Percentiles rank a stretch among this genome's conserved stretches.
Conservation (phyloP, 495 filamentous ascomycete species). For the Xylaria castorea region DNA sequence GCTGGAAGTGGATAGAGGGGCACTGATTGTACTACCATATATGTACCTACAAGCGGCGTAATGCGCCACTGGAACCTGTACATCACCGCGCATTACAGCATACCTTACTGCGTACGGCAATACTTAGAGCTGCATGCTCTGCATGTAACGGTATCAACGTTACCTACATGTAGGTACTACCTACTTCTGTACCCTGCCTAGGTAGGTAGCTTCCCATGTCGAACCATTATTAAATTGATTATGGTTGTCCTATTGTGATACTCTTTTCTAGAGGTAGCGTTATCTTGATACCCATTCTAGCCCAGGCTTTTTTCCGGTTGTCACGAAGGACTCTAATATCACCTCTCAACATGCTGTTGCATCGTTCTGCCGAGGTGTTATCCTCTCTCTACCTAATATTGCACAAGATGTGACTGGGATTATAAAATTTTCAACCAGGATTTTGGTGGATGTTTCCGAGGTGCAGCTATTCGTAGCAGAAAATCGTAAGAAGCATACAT, state of each 20-base stretch:
- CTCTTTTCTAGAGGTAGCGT: not conserved
- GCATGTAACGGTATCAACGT: not conserved
- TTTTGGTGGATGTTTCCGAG: not conserved
- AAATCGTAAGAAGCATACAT: not conserved
- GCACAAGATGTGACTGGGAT: conserved; percentile 2
- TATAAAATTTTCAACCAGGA: conserved; percentile 5
- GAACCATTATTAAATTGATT: not conserved
- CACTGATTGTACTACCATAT: not conserved
- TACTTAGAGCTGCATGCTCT: conserved; percentile 11
- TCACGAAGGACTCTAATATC: not conserved
- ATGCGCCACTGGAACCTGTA: conserved; percentile 4
- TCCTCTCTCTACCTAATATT: not conserved
- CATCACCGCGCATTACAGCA: conserved; percentile 15
- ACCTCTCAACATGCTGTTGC: not conserved
- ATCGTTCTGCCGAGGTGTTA: conserved; percentile 9
- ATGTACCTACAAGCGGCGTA: not conserved
- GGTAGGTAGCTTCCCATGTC: not conserved
- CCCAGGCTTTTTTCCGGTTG: not conserved
- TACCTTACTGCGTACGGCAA: too few relatives aligned
- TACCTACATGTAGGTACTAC: not conserved
- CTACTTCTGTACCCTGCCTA: conserved; percentile 2
- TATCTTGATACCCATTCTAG: not conserved
- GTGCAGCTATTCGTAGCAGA: not conserved
- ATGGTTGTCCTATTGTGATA: not conserved
- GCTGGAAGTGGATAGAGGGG: conserved; percentile 14